Conservation (phyloP, 2,329 filamentous ascomycete species). For the Ophiostoma quercus region DNA sequence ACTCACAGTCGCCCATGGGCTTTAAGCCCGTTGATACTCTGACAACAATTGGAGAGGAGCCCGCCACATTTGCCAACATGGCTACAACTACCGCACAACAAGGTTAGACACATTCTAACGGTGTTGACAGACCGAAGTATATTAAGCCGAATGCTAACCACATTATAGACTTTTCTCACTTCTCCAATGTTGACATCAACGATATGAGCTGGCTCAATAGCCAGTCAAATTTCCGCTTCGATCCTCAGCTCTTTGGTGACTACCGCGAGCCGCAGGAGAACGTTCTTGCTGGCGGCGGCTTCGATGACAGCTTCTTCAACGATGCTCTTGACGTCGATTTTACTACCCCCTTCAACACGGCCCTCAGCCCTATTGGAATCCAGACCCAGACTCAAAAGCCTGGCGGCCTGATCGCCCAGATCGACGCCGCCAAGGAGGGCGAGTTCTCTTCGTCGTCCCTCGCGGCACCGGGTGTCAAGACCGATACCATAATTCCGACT, state of each 20-base stretch:
- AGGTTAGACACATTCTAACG: conserved; percentile 25
- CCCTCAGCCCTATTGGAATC: conserved; percentile 39
- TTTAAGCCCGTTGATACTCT: conserved; percentile 59
- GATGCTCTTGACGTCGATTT: conserved; percentile 82
- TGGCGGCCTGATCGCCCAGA: conserved; percentile 69
- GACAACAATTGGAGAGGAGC: conserved; percentile 62
- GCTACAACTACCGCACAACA: conserved; percentile 34
- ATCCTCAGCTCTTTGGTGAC: conserved; percentile 84
- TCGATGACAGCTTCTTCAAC: conserved; percentile 64
- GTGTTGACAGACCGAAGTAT: not conserved
- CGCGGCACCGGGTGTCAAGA: conserved; percentile 37
- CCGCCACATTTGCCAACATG: conserved; percentile 44
- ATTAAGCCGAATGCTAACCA: not conserved
- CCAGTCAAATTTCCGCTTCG: conserved; percentile 80
- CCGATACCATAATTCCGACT: conserved; percentile 43
- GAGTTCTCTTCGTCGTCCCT: conserved; percentile 37
- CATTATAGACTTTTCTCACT: conserved; percentile 34
- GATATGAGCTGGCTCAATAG: conserved; percentile 70
- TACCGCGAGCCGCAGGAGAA: conserved; percentile 89
- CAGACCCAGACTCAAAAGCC: conserved; percentile 45
- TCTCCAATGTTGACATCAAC: conserved; percentile 44
- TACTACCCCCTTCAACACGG: conserved; percentile 71
- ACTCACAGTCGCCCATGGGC: conserved; percentile 63
- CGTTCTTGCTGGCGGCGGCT: conserved; percentile 61
- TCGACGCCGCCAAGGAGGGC: conserved; percentile 68